Percentiles rank a stretch among this genome's conserved stretches.
Evolutionary conservation across 2,329 filamentous ascomycete genomes (phyloP).

Genomic region (Aspergillus texensis): DNA sequence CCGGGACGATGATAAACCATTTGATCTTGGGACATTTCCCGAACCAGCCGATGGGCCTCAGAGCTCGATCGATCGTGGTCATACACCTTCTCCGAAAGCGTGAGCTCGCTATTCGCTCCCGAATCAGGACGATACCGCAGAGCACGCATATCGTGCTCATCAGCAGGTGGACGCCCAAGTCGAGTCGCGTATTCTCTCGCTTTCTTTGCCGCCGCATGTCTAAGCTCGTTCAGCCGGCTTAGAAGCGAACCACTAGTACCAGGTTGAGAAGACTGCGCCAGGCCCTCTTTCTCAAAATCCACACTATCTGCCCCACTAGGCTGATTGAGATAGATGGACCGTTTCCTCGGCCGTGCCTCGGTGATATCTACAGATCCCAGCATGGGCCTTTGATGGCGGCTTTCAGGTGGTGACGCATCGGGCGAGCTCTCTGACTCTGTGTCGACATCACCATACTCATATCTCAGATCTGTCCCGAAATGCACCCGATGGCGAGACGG

Average conservation of each 20-base stretch:
- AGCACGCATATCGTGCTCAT: background rate
- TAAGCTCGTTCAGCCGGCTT: background rate
- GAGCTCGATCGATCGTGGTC: constrained; percentile 29
- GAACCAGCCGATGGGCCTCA: constrained; percentile 37
- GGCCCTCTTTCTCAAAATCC: background rate
- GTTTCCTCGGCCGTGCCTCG: constrained; percentile 17
- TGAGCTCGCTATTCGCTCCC: background rate
- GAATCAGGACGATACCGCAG: background rate
- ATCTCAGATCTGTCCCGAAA: constrained; percentile 10
- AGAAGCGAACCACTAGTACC: background rate
- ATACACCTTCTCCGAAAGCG: constrained; percentile 12
- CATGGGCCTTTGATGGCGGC: background rate
- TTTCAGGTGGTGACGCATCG: background rate
- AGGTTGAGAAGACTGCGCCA: background rate
- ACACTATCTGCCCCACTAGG: constrained; percentile 10
- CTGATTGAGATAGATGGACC: background rate
- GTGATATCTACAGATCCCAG: constrained; percentile 33
- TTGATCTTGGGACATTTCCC: constrained; percentile 33
- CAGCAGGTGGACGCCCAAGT: constrained; percentile 3
- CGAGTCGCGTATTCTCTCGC: background rate
- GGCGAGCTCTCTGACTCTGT: constrained; percentile 5
- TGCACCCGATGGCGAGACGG: constrained; percentile 10
- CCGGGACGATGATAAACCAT: background rate
- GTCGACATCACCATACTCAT: constrained; percentile 6
- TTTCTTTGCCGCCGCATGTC: background rate